Evolutionary conservation across 495 filamentous ascomycete genomes (phyloP), one percentile per base, ranked within the genome.

Genomic region (Lasiosphaeria ovina): DNA sequence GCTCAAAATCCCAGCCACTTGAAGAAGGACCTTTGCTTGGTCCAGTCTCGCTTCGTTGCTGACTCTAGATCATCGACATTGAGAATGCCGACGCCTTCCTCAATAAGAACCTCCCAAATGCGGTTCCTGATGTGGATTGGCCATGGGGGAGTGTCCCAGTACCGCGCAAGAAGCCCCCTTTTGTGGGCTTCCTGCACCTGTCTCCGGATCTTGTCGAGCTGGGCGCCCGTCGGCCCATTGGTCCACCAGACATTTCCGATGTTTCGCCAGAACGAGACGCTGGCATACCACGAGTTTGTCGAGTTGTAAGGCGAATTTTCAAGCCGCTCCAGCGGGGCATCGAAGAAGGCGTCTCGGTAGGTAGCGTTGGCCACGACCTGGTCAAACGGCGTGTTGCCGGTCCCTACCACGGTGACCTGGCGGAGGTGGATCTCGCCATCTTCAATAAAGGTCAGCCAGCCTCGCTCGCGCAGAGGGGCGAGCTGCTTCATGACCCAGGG

Each of bases 61-160:
- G 62, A 67, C 40, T 64, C 67, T 45, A 95, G 68, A 73, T 94
- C 89, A 77, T 95, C 90, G 0, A 86, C 90, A 73, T 92, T 93
- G 53, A 95, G 72, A 45, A 92, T 73, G 51, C 85, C 83, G 17
- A 88, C 87, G 0, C 89, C 90, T 63, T 91, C 89, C 48, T 79
- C 73, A 34, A 86, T 77, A n/a, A 96, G 69, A 3, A 87, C 78
- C 51, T 83, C 74, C 91, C 91, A 95, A 16, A 95, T 74, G 58
- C 84, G 79, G 72, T 94, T 88, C 47, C 91, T 76, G 64, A 88
- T 63, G 52, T 83, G 81, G n/a, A 87, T 72, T 10, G 91, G 90
- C 90, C 91, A 95, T 57, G 72, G 72, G 0, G 91, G 90, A 31
- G 88, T 66, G n/a, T 85, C 83, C 91, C 91, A 95, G 69, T 93